A percentile compares a stretch with the other conserved stretches of the same genome.
These are phyloP conservation scores for Podaxis sp. DNA, from an alignment of 768 basidiomycete genomes.

Conservation along the genomic window DNA sequence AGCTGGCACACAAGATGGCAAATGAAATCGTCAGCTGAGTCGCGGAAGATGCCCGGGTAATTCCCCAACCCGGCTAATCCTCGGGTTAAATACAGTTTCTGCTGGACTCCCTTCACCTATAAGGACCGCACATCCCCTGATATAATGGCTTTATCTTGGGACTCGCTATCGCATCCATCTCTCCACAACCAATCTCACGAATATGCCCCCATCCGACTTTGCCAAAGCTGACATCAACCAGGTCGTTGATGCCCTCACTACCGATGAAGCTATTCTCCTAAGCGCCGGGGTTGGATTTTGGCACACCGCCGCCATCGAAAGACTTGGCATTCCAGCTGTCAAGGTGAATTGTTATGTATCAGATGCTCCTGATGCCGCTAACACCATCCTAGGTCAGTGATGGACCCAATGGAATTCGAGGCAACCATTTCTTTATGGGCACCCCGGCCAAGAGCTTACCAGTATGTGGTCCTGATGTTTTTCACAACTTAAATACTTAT, in stretches of 20 bases:
- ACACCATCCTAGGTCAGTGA: slow-evolving; percentile 57
- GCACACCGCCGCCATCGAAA: slow-evolving; percentile 63
- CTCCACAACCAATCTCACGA: not conserved
- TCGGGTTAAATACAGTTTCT: not conserved
- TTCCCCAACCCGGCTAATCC: not conserved
- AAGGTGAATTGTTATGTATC: slow-evolving; percentile 37
- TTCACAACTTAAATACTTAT: not conserved
- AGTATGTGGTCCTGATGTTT: slow-evolving; percentile 27
- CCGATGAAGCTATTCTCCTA: slow-evolving; percentile 69
- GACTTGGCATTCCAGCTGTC: slow-evolving; percentile 67
- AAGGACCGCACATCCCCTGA: not conserved
- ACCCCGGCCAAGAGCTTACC: slow-evolving; percentile 79
- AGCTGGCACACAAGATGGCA: not conserved
- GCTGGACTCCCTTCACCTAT: not conserved
- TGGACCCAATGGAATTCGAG: slow-evolving; percentile 74
- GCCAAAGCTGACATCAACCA: slow-evolving; percentile 57
- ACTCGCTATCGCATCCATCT: not conserved
- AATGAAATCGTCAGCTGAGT: slow-evolving; percentile 5
- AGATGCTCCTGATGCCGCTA: not conserved
- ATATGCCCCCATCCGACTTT: slow-evolving; percentile 69
- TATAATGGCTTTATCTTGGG: not conserved
- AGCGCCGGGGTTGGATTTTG: slow-evolving; percentile 76
- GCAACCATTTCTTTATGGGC: slow-evolving; percentile 77
- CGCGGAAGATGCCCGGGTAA: not conserved
- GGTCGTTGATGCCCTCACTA: slow-evolving; percentile 61